Evolutionary conservation across 768 basidiomycete genomes (phyloP).

Genomic region (Dioszegia hungarica): DNA sequence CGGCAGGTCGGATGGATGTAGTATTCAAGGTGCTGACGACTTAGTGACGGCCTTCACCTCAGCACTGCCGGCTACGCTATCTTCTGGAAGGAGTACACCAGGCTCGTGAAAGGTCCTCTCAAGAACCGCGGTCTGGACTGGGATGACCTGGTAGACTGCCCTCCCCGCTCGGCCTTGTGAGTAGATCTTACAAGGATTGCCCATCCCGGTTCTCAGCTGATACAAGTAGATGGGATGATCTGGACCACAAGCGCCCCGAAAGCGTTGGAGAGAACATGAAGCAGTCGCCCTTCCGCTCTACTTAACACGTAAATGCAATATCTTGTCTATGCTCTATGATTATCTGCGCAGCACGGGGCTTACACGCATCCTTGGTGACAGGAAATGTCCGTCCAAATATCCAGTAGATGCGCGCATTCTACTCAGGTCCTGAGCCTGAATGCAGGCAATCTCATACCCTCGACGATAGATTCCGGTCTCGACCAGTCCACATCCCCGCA

Average conservation of each 20-base stretch:
- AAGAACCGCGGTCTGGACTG: slow-evolving; percentile 17
- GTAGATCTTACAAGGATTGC: neutral
- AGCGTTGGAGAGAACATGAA: slow-evolving; percentile 3
- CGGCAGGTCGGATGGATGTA: too few relatives aligned
- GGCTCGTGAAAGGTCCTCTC: slow-evolving; percentile 9
- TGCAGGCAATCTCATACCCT: slow-evolving; percentile 15
- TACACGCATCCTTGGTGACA: too few relatives aligned
- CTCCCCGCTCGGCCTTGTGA: slow-evolving; percentile 8
- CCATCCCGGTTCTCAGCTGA: neutral
- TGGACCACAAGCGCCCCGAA: neutral
- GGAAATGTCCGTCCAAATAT: too few relatives aligned
- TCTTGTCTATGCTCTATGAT: neutral
- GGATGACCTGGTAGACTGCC: slow-evolving; percentile 13
- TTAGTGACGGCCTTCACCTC: slow-evolving; percentile 18
- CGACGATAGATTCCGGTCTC: slow-evolving; percentile 9
- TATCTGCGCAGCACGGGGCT: too few relatives aligned
- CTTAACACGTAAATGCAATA: neutral
- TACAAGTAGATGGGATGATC: slow-evolving; percentile 4
- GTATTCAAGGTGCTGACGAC: too few relatives aligned
- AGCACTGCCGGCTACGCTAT: slow-evolving; percentile 15
- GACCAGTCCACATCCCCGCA: slow-evolving; percentile 1
- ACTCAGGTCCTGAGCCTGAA: neutral
- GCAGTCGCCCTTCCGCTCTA: slow-evolving; percentile 1
- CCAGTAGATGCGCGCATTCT: neutral
- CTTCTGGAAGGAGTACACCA: slow-evolving; percentile 13